Base-by-base conservation (phyloP, 352 stramenopile species). In the Phytophthora brassicae region DNA sequence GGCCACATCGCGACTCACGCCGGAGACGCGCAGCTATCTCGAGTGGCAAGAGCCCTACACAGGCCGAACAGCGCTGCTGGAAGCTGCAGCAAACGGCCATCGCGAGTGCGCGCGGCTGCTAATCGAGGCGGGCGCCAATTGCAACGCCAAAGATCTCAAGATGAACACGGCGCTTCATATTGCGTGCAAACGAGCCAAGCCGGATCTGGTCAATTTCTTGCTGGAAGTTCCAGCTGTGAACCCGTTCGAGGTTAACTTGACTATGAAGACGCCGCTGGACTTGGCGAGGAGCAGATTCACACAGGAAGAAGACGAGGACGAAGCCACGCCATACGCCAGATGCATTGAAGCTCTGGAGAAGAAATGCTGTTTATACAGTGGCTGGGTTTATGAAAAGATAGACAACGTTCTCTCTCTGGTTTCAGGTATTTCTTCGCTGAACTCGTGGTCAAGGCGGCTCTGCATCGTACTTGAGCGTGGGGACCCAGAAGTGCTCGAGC, bases 391-490 rank as follows among this genome's bases (percentile, higher is more conserved):
- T 23, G 58, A 77, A 48, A 83, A 86, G 59, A 80, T 66, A 0
- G 81, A 89, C 64, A 89, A 89, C 33, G 46, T 89, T 50, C 41
- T 88, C 19, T 90, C 81, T 4, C 61, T 82, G 19, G 64, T 86
- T 17, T 86, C 79, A 4, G 74, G 81, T 1, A 70, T 88, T 26
- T 79, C 77, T 39, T 81, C 79, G 20, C 64, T 90, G 19, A 80
- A 86, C 43, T 90, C 79, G 16, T 90, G 81, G 81, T 84, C 64
- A 26, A 61, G 74, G 28, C 69, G 74, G 24, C 84, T 87, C 51
- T 90, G 82, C 36, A 79, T 95, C 19, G 84, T 92, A 2, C 60
- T 95, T 14, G 70, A 86, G 42, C 79, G 82, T 36, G 84, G 81
- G 3, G 61, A 86, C 0, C 75, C 73, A 0, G 69, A 84, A 14